Conservation (phyloP, 169 alveolate genomes). For the Cystoisospora suis region DNA sequence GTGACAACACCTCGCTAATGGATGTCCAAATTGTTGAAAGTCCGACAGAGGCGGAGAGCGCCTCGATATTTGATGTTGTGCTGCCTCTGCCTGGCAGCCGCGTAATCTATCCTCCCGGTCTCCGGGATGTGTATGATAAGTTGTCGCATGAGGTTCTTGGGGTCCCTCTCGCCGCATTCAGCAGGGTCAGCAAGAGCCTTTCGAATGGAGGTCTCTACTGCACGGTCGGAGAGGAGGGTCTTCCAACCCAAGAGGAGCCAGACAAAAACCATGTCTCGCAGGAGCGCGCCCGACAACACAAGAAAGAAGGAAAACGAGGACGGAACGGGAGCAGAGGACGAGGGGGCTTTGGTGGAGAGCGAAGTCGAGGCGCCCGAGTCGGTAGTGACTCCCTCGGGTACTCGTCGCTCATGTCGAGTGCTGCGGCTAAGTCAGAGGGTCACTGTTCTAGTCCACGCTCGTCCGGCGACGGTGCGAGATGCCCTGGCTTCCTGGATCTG, state of each 20-base stretch:
- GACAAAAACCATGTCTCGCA: too few relatives aligned
- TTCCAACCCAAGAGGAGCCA: too few relatives aligned
- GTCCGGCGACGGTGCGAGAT: background rate
- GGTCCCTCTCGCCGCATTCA: conserved; percentile 12
- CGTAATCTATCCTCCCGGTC: conserved; percentile 1
- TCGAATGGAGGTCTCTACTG: background rate
- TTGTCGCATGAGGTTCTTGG: background rate
- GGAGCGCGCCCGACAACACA: too few relatives aligned
- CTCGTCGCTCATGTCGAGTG: too few relatives aligned
- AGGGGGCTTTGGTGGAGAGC: background rate
- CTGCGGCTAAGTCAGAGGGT: background rate
- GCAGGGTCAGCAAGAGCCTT: background rate
- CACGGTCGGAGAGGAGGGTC: background rate
- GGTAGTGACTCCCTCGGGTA: too few relatives aligned
- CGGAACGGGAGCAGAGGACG: background rate
- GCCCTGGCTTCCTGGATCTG: background rate
- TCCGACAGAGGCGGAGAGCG: conserved; percentile 7
- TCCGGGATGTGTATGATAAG: conserved; percentile 20
- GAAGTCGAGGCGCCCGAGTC: background rate
- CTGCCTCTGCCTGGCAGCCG: conserved; percentile 51
- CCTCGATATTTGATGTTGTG: conserved; percentile 40
- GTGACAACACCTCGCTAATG: too few relatives aligned
- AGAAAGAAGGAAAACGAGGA: background rate
- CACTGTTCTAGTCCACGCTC: too few relatives aligned
- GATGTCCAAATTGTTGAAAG: background rate